Percentiles rank a stretch among this genome's conserved stretches.
Evolutionary conservation across 2,329 filamentous ascomycete genomes (phyloP).

Genomic region (Neopestalotiopsis clavispora): DNA sequence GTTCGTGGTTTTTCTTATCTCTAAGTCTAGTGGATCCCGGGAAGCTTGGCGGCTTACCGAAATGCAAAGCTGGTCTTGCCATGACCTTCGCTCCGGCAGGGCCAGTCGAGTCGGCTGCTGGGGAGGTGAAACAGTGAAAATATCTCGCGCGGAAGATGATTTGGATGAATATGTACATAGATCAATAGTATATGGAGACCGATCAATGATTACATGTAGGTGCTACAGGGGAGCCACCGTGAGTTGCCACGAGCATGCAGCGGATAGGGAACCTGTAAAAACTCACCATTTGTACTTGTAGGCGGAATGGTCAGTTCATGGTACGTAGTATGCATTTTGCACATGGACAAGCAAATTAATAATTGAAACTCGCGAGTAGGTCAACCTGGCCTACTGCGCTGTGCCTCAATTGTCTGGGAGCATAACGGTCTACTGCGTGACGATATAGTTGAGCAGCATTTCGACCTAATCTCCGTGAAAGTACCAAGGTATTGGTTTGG

Average conservation of each 20-base stretch:
- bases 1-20: slow-evolving; percentile 15
- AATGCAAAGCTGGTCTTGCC: slow-evolving; percentile 1
- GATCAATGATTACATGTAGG: background rate
- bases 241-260: no score
- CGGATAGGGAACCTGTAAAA: no score
- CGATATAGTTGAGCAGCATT: no score
- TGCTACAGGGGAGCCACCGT: no score
- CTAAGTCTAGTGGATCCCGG: slow-evolving; percentile 9
- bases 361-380: background rate
- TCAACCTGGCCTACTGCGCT: background rate
- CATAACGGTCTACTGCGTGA: no score
- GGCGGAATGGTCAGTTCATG: no score
- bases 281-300: no score
- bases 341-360: background rate
- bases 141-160: background rate
- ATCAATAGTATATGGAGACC: background rate
- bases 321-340: background rate
- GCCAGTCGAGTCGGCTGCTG: background rate
- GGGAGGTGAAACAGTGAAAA: background rate
- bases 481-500: no score
- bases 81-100: background rate
- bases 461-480: no score
- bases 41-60: slow-evolving; percentile 12
- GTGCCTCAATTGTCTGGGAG: no score
- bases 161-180: background rate